Evolutionary conservation across 768 basidiomycete genomes (phyloP).

Genomic region (Termitomyces bulborhizus): DNA sequence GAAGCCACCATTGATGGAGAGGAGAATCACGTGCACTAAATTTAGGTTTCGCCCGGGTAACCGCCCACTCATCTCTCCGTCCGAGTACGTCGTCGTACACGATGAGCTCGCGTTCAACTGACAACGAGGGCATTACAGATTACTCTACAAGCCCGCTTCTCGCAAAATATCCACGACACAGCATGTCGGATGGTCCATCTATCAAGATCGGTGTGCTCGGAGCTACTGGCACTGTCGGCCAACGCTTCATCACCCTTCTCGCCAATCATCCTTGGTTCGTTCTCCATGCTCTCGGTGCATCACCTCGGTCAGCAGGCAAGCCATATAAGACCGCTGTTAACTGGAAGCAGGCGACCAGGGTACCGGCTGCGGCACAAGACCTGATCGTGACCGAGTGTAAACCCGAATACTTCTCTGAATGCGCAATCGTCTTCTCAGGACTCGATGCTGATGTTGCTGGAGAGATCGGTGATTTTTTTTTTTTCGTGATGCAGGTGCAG

Average conservation of each 20-base stretch:
- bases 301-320: slow-evolving; percentile 81
- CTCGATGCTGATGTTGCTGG: slow-evolving; percentile 93
- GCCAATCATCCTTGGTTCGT: slow-evolving; percentile 86
- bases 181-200: slow-evolving; percentile 25
- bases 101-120: slow-evolving; percentile 16
- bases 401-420: slow-evolving; percentile 72
- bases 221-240: slow-evolving; percentile 93
- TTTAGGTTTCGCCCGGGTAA: not conserved
- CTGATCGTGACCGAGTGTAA: slow-evolving; percentile 73
- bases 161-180: slow-evolving; percentile 28
- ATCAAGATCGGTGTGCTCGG: slow-evolving; percentile 70
- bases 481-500: not conserved
- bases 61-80: not conserved
- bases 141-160: slow-evolving; percentile 21
- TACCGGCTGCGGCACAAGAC: slow-evolving; percentile 57
- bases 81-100: slow-evolving; percentile 7
- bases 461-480: slow-evolving; percentile 66
- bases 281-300: slow-evolving; percentile 85
- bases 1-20: not conserved
- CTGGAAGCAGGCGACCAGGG: slow-evolving; percentile 85
- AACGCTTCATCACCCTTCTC: slow-evolving; percentile 89
- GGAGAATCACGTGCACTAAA: slow-evolving; percentile 9
- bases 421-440: slow-evolving; percentile 90
- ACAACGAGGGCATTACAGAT: slow-evolving; percentile 16
- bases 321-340: slow-evolving; percentile 63